Conservation (phyloP, 2,329 filamentous ascomycete genomes). For the Penicillium janthinellum region DNA sequence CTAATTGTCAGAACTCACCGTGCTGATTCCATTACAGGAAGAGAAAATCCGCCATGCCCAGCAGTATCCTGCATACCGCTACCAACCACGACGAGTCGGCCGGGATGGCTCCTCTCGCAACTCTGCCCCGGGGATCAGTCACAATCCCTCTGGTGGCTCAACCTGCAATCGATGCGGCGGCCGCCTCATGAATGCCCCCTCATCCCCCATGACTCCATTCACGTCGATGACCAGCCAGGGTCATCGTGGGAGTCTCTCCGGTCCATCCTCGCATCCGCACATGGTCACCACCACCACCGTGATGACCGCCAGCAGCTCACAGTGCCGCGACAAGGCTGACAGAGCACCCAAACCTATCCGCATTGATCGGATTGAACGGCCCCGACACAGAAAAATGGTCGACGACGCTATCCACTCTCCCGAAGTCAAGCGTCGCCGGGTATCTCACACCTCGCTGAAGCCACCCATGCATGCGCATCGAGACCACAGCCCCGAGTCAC, state of each 20-base stretch:
- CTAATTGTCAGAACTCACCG: too few relatives aligned
- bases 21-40: slow-evolving; percentile 54
- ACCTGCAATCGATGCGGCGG: slow-evolving; percentile 49
- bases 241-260: slow-evolving; percentile 33
- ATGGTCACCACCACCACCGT: slow-evolving; percentile 10
- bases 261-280: slow-evolving; percentile 34
- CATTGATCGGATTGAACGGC: slow-evolving; percentile 28
- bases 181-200: slow-evolving; percentile 49
- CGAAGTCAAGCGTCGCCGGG: slow-evolving; percentile 65
- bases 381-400: slow-evolving; percentile 33
- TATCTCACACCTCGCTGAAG: slow-evolving; percentile 45
- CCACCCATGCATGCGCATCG: slow-evolving; percentile 39
- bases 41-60: slow-evolving; percentile 87
- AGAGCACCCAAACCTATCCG: slow-evolving; percentile 30
- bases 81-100: slow-evolving; percentile 74
- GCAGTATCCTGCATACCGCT: slow-evolving; percentile 91
- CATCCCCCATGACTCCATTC: slow-evolving; percentile 46
- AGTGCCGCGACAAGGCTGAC: slow-evolving; percentile 24
- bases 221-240: slow-evolving; percentile 33
- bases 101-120: slow-evolving; percentile 54
- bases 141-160: slow-evolving; percentile 42
- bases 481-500: slow-evolving; percentile 41
- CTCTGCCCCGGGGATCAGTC: slow-evolving; percentile 36
- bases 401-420: slow-evolving; percentile 49
- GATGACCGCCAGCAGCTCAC: slow-evolving; percentile 25